Base-by-base conservation (phyloP, 768 basidiomycete genomes). In the Infundibulicybe gibba region DNA sequence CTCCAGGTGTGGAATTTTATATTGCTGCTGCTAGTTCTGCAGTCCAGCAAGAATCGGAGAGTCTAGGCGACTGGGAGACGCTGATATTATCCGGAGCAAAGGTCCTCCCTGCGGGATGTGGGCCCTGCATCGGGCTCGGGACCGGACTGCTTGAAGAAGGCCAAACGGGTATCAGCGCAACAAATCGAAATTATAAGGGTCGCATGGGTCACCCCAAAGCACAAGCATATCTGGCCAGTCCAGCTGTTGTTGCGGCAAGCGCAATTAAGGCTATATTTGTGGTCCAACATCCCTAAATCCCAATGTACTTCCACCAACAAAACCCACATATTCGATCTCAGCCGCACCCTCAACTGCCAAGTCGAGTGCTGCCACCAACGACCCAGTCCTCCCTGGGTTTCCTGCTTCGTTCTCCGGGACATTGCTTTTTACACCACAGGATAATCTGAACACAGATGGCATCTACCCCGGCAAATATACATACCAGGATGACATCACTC, bases 401-500 rank as follows among this genome's bases (percentile, higher is more conserved):
- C 97, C 97, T 1, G 62, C 79, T 14, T 66, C 71, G 20, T 97
- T 99, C 67, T 66, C 79, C 0, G 97, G 97, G 1, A 83, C 85
- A 0, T 69, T 98, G n/a, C 69, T 98, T 35, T 99, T 97, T 58
- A 79, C 84, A 0, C 97, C 97, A 0, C 94, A 97, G 59, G 97
- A 99, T 65, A 99, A 99, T 61, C 67, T 99, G 50, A 98, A 94
- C 64, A 99, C 97, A 1, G 97, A 99, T 59, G 97, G 90, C 1
- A 92, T 99, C 58, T 99, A 99, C 69, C 97, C 97, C 1, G 95
- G 95, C 15, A 98, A 97, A 66, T 98, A 97, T 67, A 99, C 95
- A 5, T 99, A 99, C 66, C 94, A 97, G 67, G 97, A 99, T 63
- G 97, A 97, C 59, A 97, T 99, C 63, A 97, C 95, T 2, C 91